Base-by-base conservation (phyloP, 75 land plant species). In the Sequoiadendron giganteum region DNA sequence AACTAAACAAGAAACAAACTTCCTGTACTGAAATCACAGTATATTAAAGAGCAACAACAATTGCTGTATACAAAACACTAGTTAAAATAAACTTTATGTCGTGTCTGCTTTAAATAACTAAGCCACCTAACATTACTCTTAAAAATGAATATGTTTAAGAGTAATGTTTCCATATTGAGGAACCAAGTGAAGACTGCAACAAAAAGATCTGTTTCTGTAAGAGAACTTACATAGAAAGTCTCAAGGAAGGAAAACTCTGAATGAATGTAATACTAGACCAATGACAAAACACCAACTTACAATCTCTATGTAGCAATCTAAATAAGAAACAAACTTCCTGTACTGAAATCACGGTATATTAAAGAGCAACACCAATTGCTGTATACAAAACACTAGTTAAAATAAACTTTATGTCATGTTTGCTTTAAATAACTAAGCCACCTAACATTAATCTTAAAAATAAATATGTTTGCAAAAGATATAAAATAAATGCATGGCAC, bases 381-480 rank as follows among this genome's bases (percentile, higher is more conserved):
- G n/a, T 25, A 65, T 28, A 65, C 28, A 65, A 65, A 65, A 25
- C 30, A 65, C 70, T 65, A 21, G 14, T 32, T 1, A 75, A 75
- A 75, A 34, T 3, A 75, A 75, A 34, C 77, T 16, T 34, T 36
- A 28, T 36, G 77, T 10, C 13, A 13, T 34, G 38, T 11, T 2
- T 13, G 11, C 34, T 28, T 28, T 3, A 45, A 86, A 86, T 15
- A 86, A 54, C 39, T 40, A 73, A 10, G 43, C 14, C 43, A 45
- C 13, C 84, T 82, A 47, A 47, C 48, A 11, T 47, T 13, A 45
- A 14, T 82, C 48, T 13, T 28, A 25, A 47, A 82, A 82, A 47
- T 82, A 11, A 82, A 82, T 45, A 47, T 79, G 47, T 47, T 82
- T 47, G 13, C 84, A 82, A 82, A 82, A 82, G 32, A 21, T 47